Conservation (phyloP, 2,329 filamentous ascomycete species). For the Camillea tinctor region DNA sequence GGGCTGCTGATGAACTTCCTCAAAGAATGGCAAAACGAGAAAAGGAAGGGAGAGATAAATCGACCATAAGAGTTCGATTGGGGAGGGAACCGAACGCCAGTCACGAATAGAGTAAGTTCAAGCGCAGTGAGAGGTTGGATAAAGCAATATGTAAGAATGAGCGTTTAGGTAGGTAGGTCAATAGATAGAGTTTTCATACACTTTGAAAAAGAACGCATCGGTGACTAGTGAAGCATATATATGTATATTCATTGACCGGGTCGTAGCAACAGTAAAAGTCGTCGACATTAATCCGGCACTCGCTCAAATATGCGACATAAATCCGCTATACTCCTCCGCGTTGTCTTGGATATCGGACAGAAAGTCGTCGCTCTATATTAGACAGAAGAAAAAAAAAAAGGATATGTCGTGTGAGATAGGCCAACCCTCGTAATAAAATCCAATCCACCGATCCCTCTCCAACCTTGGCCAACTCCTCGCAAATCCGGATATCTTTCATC, state of each 20-base stretch:
- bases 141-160: too few relatives aligned
- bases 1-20: too few relatives aligned
- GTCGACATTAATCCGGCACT: slow-evolving; percentile 9
- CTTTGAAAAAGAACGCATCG: too few relatives aligned
- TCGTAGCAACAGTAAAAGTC: slow-evolving; percentile 4
- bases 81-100: too few relatives aligned
- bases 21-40: too few relatives aligned
- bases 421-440: background rate
- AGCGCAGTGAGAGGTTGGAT: too few relatives aligned
- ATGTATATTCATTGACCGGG: slow-evolving; percentile 21
- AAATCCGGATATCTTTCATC: slow-evolving; percentile 14
- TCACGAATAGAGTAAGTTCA: too few relatives aligned
- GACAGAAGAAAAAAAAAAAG: background rate
- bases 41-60: too few relatives aligned
- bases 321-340: background rate
- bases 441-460: background rate
- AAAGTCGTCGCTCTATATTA: background rate
- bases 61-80: too few relatives aligned
- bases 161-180: too few relatives aligned
- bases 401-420: background rate
- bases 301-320: slow-evolving; percentile 16
- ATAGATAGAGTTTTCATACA: too few relatives aligned
- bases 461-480: slow-evolving; percentile 4
- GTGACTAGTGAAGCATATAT: slow-evolving; percentile 6
- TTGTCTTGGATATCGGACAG: background rate